Evolutionary conservation across 2,329 filamentous ascomycete species (phyloP).

Genomic region (Ceratocystis cacaofunesta): DNA sequence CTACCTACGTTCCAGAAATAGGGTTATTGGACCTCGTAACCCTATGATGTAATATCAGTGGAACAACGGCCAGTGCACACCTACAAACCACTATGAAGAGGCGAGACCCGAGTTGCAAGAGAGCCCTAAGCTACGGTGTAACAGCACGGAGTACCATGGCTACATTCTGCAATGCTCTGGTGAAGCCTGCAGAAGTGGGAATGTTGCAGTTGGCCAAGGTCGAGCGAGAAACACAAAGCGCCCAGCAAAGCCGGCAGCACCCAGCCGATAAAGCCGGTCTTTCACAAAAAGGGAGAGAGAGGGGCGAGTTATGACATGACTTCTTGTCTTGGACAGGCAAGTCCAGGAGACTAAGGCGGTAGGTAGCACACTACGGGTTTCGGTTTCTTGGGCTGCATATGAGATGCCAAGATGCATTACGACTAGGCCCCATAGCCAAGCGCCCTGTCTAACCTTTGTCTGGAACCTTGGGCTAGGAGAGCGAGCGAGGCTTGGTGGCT

Average conservation of each 20-base stretch:
- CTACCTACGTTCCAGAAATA: background rate
- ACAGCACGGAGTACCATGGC: background rate
- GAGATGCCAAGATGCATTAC: background rate
- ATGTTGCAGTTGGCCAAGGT: background rate
- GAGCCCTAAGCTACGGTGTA: background rate
- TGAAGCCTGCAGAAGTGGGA: background rate
- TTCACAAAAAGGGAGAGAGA: background rate
- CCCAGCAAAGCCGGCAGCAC: background rate
- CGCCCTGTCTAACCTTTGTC: background rate
- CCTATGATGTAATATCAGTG: background rate
- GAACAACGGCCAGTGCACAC: too few species aligned
- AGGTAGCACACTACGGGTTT: background rate
- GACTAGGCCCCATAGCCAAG: background rate
- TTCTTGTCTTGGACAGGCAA: too few species aligned
- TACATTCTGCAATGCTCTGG: background rate
- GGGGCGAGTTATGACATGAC: background rate
- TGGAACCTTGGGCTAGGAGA: background rate
- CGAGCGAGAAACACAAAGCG: background rate
- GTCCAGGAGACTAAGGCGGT: background rate
- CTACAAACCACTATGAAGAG: background rate
- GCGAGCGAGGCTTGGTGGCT: background rate
- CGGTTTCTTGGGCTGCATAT: background rate
- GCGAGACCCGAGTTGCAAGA: background rate
- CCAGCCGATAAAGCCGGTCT: background rate
- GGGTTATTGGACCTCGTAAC: background rate